These are phyloP conservation scores for Penicillium sp. DNA, from an alignment of 2,329 filamentous ascomycete genomes.

Conservation along the genomic window DNA sequence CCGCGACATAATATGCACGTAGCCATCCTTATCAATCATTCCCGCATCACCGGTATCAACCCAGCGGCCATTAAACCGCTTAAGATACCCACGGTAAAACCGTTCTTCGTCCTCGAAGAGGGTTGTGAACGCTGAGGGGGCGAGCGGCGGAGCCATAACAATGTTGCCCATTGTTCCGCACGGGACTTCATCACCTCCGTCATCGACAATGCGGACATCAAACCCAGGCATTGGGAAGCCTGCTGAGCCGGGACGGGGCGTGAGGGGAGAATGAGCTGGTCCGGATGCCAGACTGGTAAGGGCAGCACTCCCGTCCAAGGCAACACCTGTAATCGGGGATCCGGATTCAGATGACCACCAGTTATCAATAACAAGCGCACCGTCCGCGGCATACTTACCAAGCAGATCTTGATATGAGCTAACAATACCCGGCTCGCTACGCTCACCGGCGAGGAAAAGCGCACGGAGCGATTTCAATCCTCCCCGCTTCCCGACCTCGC, in stretches of 20 bases:
- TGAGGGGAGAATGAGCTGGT: constrained; percentile 47
- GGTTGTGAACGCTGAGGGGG: constrained; percentile 80
- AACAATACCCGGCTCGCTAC: constrained; percentile 83
- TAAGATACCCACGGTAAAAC: constrained; percentile 82
- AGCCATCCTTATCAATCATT: constrained; percentile 72
- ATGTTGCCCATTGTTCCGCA: constrained; percentile 84
- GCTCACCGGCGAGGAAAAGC: constrained; percentile 83
- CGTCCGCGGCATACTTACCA: constrained; percentile 60
- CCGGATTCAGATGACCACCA: constrained; percentile 74
- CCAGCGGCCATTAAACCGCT: constrained; percentile 77
- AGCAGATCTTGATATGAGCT: constrained; percentile 76
- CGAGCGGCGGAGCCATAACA: constrained; percentile 76
- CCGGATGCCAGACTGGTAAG: constrained; percentile 25
- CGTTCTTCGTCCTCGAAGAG: constrained; percentile 82
- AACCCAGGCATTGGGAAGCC: constrained; percentile 91
- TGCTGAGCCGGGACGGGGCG: constrained; percentile 78
- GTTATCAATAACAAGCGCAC: constrained; percentile 65
- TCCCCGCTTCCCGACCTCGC: constrained; percentile 61
- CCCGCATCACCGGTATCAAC: constrained; percentile 90
- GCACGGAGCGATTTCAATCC: constrained; percentile 70
- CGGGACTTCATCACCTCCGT: constrained; percentile 69
- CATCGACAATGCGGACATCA: constrained; percentile 79
- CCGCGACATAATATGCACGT: constrained; percentile 61
- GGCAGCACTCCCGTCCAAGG: constrained; percentile 62
- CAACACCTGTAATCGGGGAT: constrained; percentile 65